These are phyloP conservation scores for Melastoma malabathricum DNA, from an alignment of 345 rosid species.

Conservation along the genomic window DNA sequence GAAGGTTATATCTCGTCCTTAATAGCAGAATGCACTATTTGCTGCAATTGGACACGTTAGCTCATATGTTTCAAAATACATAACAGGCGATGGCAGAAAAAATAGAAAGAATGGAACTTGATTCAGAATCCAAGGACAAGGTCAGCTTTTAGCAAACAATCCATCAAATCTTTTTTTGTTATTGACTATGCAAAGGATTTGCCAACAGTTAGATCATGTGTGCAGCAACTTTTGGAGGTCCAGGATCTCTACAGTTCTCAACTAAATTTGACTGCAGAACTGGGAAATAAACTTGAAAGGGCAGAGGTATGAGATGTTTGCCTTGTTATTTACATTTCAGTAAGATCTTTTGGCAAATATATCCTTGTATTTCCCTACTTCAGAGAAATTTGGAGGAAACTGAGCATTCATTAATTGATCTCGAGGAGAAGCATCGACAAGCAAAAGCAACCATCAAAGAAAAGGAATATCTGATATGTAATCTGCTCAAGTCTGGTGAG, in stretches of 20 bases:
- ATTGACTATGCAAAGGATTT: slow-evolving; percentile 1
- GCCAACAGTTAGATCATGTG: slow-evolving; percentile 6
- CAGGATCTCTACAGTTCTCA: slow-evolving; percentile 80
- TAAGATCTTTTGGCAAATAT: neutral
- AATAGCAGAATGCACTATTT: slow-evolving; percentile 1
- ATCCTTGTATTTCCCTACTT: slow-evolving; percentile 6
- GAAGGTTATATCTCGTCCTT: slow-evolving; percentile 37
- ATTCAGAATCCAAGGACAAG: slow-evolving; percentile 76
- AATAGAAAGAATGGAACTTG: slow-evolving; percentile 84
- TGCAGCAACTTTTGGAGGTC: slow-evolving; percentile 74
- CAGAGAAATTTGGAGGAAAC: slow-evolving; percentile 91
- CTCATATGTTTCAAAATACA: slow-evolving; percentile 8
- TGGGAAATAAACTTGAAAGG: slow-evolving; percentile 70
- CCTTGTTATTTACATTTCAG: neutral
- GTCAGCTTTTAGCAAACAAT: slow-evolving; percentile 14
- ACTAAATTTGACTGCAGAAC: slow-evolving; percentile 48
- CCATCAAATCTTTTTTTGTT: neutral
- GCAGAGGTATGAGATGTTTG: slow-evolving; percentile 47
- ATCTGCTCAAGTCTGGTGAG: slow-evolving; percentile 84
- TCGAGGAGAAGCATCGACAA: slow-evolving; percentile 85
- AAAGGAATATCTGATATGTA: slow-evolving; percentile 75
- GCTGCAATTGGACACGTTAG: neutral
- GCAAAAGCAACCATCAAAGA: slow-evolving; percentile 89
- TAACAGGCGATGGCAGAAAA: slow-evolving; percentile 91
- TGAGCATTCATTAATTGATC: slow-evolving; percentile 63